These are phyloP conservation scores for Hypoxylon sp. DNA, from an alignment of 2,329 filamentous ascomycete genomes.

Conservation along the genomic window DNA sequence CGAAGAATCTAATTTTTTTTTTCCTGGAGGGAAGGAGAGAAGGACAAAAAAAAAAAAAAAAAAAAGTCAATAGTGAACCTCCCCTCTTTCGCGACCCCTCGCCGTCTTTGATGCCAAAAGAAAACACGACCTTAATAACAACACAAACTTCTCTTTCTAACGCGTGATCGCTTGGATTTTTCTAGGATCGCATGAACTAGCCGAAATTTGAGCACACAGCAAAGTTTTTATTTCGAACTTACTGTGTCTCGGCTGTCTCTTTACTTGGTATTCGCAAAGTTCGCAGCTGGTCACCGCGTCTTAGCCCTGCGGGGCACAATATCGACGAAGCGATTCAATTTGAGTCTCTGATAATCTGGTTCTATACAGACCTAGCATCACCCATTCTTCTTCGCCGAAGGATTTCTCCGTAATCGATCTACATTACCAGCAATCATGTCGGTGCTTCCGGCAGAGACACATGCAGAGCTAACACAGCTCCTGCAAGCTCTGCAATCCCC, in stretches of 20 bases:
- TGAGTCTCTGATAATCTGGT: conserved; percentile 18
- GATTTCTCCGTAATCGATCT: background rate
- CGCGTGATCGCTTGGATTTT: conserved; percentile 22
- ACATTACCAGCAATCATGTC: conserved; percentile 72
- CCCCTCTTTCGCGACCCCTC: conserved; percentile 47
- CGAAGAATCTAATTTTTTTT: conserved; percentile 2
- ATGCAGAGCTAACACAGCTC: conserved; percentile 87
- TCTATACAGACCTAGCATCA: conserved; percentile 8
- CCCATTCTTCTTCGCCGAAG: background rate
- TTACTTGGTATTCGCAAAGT: conserved; percentile 19
- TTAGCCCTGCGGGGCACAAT: conserved; percentile 48
- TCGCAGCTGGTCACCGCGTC: conserved; percentile 31
- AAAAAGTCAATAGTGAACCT: conserved; percentile 29
- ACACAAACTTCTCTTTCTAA: conserved; percentile 8
- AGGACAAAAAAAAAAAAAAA: conserved; percentile 4
- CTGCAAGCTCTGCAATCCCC: conserved; percentile 89
- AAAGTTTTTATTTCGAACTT: conserved; percentile 15
- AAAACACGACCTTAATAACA: conserved; percentile 35
- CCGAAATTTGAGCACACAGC: conserved; percentile 2
- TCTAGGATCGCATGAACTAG: conserved; percentile 21
- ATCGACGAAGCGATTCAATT: conserved; percentile 36
- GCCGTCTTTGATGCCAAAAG: conserved; percentile 37
- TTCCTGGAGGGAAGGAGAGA: conserved; percentile 3
- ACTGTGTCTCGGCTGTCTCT: conserved; percentile 8
- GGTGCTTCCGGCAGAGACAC: conserved; percentile 85